Percentiles rank a stretch among this genome's conserved stretches.
phyloP scores from a whole-genome alignment of 2,329 filamentous ascomycete genomes.

The Corinectria fuckeliana region DNA sequence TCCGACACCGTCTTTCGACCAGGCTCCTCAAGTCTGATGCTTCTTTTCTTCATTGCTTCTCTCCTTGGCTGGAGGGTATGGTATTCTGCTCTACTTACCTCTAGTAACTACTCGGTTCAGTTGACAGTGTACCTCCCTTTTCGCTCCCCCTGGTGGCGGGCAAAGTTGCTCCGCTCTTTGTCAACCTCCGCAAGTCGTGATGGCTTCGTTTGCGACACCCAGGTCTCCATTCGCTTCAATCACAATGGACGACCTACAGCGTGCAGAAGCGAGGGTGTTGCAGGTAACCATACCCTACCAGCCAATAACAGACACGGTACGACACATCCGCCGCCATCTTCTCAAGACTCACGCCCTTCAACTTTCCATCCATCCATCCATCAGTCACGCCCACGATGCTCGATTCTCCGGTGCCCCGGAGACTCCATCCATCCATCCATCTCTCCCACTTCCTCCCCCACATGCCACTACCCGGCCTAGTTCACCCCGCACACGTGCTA shows the following conservation, averaged over 20 bases:
- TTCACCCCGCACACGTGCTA: neutral
- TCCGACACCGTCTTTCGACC: neutral
- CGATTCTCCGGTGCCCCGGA: slow-evolving; percentile 17
- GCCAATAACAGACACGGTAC: neutral
- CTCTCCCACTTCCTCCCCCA: neutral
- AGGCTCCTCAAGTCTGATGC: neutral
- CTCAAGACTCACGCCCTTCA: neutral
- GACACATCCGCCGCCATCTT: neutral
- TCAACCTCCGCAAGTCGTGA: neutral
- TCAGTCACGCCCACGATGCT: neutral
- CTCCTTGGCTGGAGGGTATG: too few species aligned
- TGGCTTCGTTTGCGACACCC: neutral
- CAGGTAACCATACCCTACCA: neutral
- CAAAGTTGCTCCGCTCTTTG: neutral
- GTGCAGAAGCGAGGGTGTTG: neutral
- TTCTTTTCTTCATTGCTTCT: neutral
- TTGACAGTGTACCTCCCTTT: neutral
- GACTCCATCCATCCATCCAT: neutral
- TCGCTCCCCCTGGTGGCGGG: neutral
- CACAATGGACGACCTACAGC: neutral
- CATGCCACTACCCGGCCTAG: slow-evolving; percentile 1
- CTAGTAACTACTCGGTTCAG: neutral
- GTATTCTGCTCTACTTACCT: too few species aligned
- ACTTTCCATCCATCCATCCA: neutral
- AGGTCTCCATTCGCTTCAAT: neutral